Base-by-base conservation (phyloP, 2,329 filamentous ascomycete genomes). In the Fusarium secorum region DNA sequence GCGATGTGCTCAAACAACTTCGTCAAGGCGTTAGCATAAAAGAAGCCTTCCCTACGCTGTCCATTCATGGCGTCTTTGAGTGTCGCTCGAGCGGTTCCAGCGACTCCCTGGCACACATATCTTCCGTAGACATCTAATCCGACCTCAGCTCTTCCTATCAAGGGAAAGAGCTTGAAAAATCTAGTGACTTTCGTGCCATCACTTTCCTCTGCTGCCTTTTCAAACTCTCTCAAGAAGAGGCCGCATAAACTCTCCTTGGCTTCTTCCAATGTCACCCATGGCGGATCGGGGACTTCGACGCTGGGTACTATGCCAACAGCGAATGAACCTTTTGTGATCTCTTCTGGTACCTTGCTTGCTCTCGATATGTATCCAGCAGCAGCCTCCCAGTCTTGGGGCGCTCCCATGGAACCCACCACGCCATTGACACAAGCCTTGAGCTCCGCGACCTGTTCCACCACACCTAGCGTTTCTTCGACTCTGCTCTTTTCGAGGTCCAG, bases 341-440 rank as follows among this genome's bases (percentile, higher is more conserved):
- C 86, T 54, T 90, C 87, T 0, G 95, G 95, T 17, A 99, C 90
- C 73, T 92, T 90, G 66, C 90, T 90, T 11, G 96, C 95, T 46
- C 95, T 89, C 70, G 92, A 89, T 64, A 99, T 87, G 80, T 98
- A 98, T 49, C 88, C 92, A 4, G 96, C 96, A 7, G 96, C 96
- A 6, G 94, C 96, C 81, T 99, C 96, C 96, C 96, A 99, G 83
- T 99, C 96, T 81, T 99, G 96, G 44, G 96, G 94, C 8, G 95
- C 95, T 36, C 95, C 96, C 96, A 99, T 99, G 65, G 93, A 97
- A 22, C 95, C 96, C 30, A 95, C 91, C 15, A 98, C 95, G 45
- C 96, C 96, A 66, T 98, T 89, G 38, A 98, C 93, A 79, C 96
- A 99, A 13, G 96, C 93, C 83, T 98, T 98, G 72, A 99, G 90